Base-by-base conservation (phyloP, 2,329 filamentous ascomycete genomes). In the Claviceps sp. region DNA sequence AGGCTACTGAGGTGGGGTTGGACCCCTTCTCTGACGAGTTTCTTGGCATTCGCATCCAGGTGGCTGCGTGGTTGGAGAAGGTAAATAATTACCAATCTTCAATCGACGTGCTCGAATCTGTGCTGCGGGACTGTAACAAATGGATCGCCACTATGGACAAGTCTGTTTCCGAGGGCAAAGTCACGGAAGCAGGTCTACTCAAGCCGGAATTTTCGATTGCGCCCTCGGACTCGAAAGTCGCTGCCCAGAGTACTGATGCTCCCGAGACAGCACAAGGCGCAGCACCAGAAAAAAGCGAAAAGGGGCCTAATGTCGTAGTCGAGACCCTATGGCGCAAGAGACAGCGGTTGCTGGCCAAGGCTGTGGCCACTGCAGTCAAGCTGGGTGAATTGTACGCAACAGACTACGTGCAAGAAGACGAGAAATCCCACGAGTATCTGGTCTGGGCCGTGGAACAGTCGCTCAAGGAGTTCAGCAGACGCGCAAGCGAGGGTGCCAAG, bases 1-100 rank as follows among this genome's bases (percentile, higher is more conserved):
- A 85, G 50, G 88, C 88, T 53, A 72, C 82, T 48, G 82, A 88
- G 61, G 63, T 85, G 49, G 81, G 82, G 0, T 79, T 98, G 71
- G 88, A 97, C 63, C 88, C 87, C 0, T 94, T 90, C 64, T 90
- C 86, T 4, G 86, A 96, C 60, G 90, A 96, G 65, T 84, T 96
- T 37, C 76, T 96, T 59, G 93, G 93, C 8, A 82, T 97, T 50
- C 88, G 89, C 62, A 83, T 97, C 49, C 82, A 90, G 63, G 75
- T 95, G 8, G 82, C 88, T 1, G 76, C 77, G 9, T 82, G 95
- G 75, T 75, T 95, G 56, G 88, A 96, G 67, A 84, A 85, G 62
- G 79, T 87, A 16, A 76, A 82, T 37, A 79, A 85, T 60, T 82
- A 82, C 61, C 74, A 79, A 22, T 79, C 82, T 53, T 82, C 89